Percentiles rank a stretch among this genome's conserved stretches.
Evolutionary conservation across 805 yeast species (phyloP).

Genomic region (Sporopachydermia lactativora): DNA sequence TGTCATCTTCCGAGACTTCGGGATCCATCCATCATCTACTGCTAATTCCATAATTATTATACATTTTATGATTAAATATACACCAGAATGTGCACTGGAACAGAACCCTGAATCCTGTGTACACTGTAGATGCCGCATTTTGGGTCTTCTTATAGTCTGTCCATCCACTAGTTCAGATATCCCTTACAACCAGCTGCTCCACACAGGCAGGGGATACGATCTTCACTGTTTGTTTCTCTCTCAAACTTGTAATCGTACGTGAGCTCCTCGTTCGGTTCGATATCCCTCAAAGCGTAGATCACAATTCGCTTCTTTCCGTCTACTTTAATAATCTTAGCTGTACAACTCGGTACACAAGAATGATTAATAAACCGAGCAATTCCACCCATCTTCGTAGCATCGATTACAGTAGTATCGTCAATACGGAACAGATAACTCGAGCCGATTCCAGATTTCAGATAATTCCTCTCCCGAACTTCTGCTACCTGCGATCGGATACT

Average conservation of each 20-base stretch:
- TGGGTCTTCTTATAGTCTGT: too few species aligned
- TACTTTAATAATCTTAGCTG: slow-evolving; percentile 90
- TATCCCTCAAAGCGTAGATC: slow-evolving; percentile 81
- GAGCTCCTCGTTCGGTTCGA: slow-evolving; percentile 78
- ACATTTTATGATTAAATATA: too few species aligned
- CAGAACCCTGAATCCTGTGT: too few species aligned
- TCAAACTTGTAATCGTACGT: slow-evolving; percentile 96
- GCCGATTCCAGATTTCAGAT: slow-evolving; percentile 84
- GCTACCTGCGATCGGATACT: slow-evolving; percentile 87
- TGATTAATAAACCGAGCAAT: slow-evolving; percentile 95
- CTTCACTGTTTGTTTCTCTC: slow-evolving; percentile 77
- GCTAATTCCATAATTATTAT: too few species aligned
- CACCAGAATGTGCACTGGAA: too few species aligned
- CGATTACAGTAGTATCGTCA: slow-evolving; percentile 89
- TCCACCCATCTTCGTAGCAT: slow-evolving; percentile 95
- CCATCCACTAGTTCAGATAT: slow-evolving; percentile 52
- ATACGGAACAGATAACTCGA: slow-evolving; percentile 86
- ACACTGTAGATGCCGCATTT: too few species aligned
- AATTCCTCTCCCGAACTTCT: slow-evolving; percentile 78
- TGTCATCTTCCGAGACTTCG: too few species aligned
- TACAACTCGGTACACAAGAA: slow-evolving; percentile 95
- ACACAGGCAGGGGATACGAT: slow-evolving; percentile 81
- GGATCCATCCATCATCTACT: too few species aligned
- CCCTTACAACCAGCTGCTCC: slow-evolving; percentile 95
- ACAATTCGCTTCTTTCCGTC: slow-evolving; percentile 91